phyloP scores from a whole-genome alignment of 73 alveolate genomes.

The Uronychia binucleata region DNA sequence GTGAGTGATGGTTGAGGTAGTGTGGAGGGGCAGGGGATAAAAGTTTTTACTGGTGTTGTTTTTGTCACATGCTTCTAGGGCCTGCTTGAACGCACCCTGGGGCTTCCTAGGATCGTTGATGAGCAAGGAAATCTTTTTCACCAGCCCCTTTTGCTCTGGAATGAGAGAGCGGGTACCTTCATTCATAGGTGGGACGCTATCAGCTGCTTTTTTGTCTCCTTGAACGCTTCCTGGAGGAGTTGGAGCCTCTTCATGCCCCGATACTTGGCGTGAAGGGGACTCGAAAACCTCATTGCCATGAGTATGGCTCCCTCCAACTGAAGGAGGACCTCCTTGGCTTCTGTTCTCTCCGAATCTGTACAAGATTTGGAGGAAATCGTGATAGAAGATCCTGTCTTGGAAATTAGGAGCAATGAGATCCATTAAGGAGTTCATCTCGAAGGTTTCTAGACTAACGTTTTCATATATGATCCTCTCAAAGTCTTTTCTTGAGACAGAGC shows the following conservation, averaged over 20 bases:
- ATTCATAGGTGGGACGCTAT: neutral
- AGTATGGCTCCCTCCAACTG: neutral
- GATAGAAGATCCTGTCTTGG: conserved; percentile 39
- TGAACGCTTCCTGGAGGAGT: too few relatives aligned
- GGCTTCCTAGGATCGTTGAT: neutral
- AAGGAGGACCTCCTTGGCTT: neutral
- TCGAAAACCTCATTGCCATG: neutral
- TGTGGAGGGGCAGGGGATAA: too few relatives aligned
- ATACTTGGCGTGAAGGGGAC: neutral
- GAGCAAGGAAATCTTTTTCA: neutral
- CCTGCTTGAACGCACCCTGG: neutral
- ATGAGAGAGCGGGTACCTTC: neutral
- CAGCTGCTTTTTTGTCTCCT: too few relatives aligned
- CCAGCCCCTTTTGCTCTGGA: neutral
- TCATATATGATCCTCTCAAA: conserved; percentile 36
- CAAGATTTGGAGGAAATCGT: conserved; percentile 46
- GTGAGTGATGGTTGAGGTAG: too few relatives aligned
- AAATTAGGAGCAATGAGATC: conserved; percentile 36
- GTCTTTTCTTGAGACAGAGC: conserved; percentile 33
- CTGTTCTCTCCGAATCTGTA: conserved; percentile 38
- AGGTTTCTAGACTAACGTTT: conserved; percentile 25
- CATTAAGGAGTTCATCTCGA: conserved; percentile 30
- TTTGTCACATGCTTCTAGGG: neutral
- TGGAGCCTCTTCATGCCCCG: neutral
- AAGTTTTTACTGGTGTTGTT: neutral